A percentile compares a stretch with the other conserved stretches of the same genome.
These are phyloP conservation scores for Vitis hybrid DNA, from an alignment of 177 flowering plant genomes.

Conservation along the genomic window DNA sequence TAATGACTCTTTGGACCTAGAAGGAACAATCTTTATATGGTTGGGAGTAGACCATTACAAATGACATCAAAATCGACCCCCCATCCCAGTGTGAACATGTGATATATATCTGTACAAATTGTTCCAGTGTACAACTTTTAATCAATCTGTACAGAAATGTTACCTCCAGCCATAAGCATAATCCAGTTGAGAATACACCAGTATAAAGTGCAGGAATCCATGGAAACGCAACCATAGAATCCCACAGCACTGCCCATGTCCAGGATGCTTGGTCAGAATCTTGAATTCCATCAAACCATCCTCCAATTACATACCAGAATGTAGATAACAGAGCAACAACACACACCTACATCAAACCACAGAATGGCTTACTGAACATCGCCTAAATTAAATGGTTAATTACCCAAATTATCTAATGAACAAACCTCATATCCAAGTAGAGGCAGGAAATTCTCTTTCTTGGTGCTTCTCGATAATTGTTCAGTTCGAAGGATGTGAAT, in stretches of 20 bases:
- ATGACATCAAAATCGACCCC: too few species aligned
- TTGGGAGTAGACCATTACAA: too few species aligned
- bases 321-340: constrained; percentile 62
- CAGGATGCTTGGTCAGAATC: constrained; percentile 40
- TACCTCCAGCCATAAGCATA: constrained; percentile 93
- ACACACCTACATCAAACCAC: constrained; percentile 44
- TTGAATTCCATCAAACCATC: constrained; percentile 32
- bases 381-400: too few species aligned
- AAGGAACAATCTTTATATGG: too few species aligned
- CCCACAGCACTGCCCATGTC: constrained; percentile 45
- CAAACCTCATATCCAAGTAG: constrained; percentile 63
- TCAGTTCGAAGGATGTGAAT: constrained; percentile 86
- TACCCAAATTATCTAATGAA: not conserved
- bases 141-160: not conserved
- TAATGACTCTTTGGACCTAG: too few species aligned
- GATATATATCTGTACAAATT: too few species aligned
- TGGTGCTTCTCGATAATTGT: constrained; percentile 66
- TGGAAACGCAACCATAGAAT: constrained; percentile 60
- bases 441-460: constrained; percentile 55
- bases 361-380: not conserved
- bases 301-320: constrained; percentile 56
- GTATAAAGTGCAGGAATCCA: constrained; percentile 91
- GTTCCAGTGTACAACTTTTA: too few species aligned
- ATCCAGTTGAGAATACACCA: constrained; percentile 72
- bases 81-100: too few species aligned